Conservation (phyloP, 1,284 basidiomycete genomes). For the Earliella scabrosa region DNA sequence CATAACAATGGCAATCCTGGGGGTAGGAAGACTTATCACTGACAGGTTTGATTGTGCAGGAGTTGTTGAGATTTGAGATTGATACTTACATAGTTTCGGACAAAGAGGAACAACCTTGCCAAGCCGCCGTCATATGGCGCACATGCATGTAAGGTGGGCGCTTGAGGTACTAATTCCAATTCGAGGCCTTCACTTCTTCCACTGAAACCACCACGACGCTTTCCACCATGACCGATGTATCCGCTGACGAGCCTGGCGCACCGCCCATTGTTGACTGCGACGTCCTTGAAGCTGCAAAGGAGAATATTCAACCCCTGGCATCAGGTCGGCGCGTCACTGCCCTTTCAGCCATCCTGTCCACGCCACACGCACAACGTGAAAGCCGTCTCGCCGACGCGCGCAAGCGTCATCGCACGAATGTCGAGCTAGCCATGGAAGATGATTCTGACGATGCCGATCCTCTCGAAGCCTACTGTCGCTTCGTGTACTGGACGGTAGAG, state of each 20-base stretch:
- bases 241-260: slow-evolving; percentile 26
- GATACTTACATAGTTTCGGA: no score
- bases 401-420: slow-evolving; percentile 57
- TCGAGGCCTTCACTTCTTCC: neutral
- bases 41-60: no score
- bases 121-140: no score
- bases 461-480: slow-evolving; percentile 61
- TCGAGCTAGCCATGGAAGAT: slow-evolving; percentile 57
- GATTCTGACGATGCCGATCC: slow-evolving; percentile 51
- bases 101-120: no score
- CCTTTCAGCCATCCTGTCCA: slow-evolving; percentile 69
- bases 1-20: no score
- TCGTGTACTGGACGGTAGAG: slow-evolving; percentile 75
- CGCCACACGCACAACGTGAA: slow-evolving; percentile 76
- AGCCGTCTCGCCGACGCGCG: slow-evolving; percentile 65
- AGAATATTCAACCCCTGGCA: slow-evolving; percentile 81
- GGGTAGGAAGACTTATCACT: no score
- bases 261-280: slow-evolving; percentile 71
- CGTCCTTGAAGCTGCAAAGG: slow-evolving; percentile 80
- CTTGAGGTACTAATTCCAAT: neutral
- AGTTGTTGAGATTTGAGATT: no score
- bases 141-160: no score
- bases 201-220: neutral
- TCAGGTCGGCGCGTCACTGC: slow-evolving; percentile 75
- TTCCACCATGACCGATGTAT: slow-evolving; percentile 31